Percentiles rank a stretch among this genome's conserved stretches.
Evolutionary conservation across 2,329 filamentous ascomycete genomes (phyloP).

Genomic region (Pochonia chlamydosporia): DNA sequence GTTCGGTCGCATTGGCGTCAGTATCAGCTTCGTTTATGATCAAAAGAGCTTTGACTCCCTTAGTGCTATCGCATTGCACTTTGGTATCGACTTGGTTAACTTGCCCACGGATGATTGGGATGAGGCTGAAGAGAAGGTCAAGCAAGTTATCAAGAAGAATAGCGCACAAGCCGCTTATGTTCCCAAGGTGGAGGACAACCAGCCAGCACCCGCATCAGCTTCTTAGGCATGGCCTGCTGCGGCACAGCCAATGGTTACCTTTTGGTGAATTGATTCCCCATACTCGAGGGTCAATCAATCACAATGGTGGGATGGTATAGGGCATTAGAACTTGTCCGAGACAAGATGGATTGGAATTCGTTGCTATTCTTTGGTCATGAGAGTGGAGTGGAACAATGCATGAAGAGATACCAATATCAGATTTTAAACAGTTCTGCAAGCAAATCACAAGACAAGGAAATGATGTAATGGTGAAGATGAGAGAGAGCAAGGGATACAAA

Average conservation of each 20-base stretch:
- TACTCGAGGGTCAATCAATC: too few relatives aligned
- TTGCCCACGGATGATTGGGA: constrained; percentile 90
- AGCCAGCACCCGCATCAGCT: constrained; percentile 17
- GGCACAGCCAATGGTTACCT: constrained; percentile 5
- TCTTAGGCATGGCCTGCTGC: constrained; percentile 21
- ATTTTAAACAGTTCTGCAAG: not conserved
- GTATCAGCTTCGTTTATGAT: constrained; percentile 90
- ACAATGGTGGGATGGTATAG: not conserved
- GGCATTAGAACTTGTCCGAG: not conserved
- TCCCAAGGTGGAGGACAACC: constrained; percentile 36
- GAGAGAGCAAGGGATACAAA: too few relatives aligned
- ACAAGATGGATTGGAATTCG: not conserved
- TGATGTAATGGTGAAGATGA: not conserved
- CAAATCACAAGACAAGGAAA: not conserved
- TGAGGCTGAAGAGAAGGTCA: constrained; percentile 74
- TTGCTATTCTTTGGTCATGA: not conserved
- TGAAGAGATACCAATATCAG: constrained; percentile 9
- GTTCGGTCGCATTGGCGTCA: constrained; percentile 93
- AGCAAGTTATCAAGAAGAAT: constrained; percentile 71
- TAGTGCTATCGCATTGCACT: constrained; percentile 71
- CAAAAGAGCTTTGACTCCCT: constrained; percentile 75
- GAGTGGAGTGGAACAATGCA: constrained; percentile 6
- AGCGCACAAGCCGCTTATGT: constrained; percentile 51
- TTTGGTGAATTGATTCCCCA: not conserved
- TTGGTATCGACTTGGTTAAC: constrained; percentile 73